phyloP scores from a whole-genome alignment of 192 early-diverging fungal species.

The Podila epigama region DNA sequence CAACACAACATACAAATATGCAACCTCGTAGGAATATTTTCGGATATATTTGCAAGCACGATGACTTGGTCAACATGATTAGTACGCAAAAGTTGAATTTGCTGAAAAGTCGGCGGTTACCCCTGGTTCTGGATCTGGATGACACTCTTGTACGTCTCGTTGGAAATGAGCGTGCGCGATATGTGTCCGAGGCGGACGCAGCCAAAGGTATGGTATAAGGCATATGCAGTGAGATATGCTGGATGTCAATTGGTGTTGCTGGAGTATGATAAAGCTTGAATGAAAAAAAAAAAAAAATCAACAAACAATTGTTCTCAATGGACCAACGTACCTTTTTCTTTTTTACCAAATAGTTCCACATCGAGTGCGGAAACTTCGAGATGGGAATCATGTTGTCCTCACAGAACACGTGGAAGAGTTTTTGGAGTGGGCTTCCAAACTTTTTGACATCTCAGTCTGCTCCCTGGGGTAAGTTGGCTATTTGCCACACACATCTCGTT shows the following conservation, averaged over 20 bases:
- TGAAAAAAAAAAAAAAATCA: too few relatives aligned
- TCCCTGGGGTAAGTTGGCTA: constrained; percentile 61
- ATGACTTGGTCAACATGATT: constrained; percentile 63
- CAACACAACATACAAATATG: neutral
- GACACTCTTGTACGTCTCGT: constrained; percentile 78
- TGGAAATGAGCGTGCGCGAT: constrained; percentile 64
- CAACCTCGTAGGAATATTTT: constrained; percentile 59
- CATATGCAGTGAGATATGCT: too few relatives aligned
- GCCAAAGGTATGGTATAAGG: constrained; percentile 39
- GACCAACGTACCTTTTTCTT: neutral
- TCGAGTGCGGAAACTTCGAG: constrained; percentile 64
- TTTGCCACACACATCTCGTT: neutral
- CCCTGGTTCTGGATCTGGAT: constrained; percentile 80
- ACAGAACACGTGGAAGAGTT: constrained; percentile 75
- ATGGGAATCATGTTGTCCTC: constrained; percentile 70
- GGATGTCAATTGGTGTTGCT: too few relatives aligned
- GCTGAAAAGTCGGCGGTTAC: constrained; percentile 59
- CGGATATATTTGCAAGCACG: constrained; percentile 67
- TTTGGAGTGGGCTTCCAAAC: constrained; percentile 71
- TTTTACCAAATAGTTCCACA: constrained; percentile 53
- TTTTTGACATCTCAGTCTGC: constrained; percentile 79
- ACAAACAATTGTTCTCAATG: neutral
- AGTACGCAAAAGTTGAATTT: constrained; percentile 57
- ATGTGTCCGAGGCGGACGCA: constrained; percentile 62
- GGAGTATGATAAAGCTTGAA: too few relatives aligned